Conservation (phyloP, 345 rosid species). For the Rhodamnia rubescens region DNA sequence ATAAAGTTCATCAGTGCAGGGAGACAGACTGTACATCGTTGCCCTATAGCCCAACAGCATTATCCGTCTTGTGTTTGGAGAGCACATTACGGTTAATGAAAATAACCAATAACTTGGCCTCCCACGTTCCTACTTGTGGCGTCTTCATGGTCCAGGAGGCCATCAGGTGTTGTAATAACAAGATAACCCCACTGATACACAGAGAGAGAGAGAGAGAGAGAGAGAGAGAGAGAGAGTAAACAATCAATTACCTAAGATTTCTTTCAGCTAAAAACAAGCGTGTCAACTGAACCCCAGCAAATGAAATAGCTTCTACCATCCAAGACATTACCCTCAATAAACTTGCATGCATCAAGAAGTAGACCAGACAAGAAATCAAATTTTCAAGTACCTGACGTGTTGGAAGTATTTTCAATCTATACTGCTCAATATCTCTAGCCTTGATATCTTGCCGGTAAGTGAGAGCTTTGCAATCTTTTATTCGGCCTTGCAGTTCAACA, state of each 20-base stretch:
- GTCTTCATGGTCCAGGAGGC: slow-evolving; percentile 91
- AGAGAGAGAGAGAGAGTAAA: background rate
- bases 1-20: background rate
- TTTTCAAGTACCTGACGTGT: slow-evolving; percentile 54
- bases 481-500: slow-evolving; percentile 80
- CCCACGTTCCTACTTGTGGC: slow-evolving; percentile 70
- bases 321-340: background rate
- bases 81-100: slow-evolving; percentile 30
- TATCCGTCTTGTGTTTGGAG: background rate
- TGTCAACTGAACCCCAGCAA: background rate
- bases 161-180: slow-evolving; percentile 83
- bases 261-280: background rate
- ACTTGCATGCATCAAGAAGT: background rate
- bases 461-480: slow-evolving; percentile 74
- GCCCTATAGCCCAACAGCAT: background rate
- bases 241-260: background rate
- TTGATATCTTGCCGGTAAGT: slow-evolving; percentile 82
- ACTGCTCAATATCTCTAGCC: slow-evolving; percentile 58
- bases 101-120: slow-evolving; percentile 90
- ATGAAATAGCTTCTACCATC: background rate
- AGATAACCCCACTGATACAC: slow-evolving; percentile 99
- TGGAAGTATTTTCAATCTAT: slow-evolving; percentile 63
- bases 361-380: background rate
- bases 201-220: background rate
- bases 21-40: background rate